These are phyloP conservation scores for Solanum chilense DNA, from an alignment of 257 asterid species.

Conservation along the genomic window DNA sequence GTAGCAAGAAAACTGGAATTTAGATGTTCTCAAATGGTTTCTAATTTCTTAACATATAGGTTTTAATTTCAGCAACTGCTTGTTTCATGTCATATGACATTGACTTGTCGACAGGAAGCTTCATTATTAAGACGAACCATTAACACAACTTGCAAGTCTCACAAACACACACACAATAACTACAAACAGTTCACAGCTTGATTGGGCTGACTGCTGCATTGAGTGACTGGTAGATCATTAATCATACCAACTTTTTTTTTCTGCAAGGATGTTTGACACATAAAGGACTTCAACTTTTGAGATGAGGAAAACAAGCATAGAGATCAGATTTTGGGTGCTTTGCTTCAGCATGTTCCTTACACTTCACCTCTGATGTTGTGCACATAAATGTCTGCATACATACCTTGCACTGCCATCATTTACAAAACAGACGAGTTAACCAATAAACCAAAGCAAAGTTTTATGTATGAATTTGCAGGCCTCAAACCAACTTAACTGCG, in stretches of 20 bases:
- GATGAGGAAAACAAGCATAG: conserved; percentile 62
- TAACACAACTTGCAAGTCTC: not conserved
- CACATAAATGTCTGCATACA: conserved; percentile 91
- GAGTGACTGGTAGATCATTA: not conserved
- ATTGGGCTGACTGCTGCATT: not conserved
- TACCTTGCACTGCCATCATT: conserved; percentile 58
- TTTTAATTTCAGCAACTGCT: not conserved
- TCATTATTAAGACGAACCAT: not conserved
- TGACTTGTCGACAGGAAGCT: not conserved
- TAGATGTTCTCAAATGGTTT: not conserved
- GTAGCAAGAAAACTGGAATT: not conserved
- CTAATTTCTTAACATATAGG: not conserved
- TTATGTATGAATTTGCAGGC: not conserved
- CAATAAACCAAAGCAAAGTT: not conserved
- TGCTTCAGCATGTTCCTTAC: conserved; percentile 92
- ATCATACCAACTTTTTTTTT: not conserved
- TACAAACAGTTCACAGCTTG: not conserved
- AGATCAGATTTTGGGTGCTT: conserved; percentile 76
- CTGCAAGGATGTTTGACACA: not conserved
- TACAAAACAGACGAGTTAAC: not conserved
- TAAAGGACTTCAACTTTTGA: conserved; percentile 28
- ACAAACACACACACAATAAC: not conserved
- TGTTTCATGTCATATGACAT: not conserved
- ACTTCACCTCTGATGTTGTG: conserved; percentile 89
- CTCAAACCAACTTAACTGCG: not conserved